Percentiles rank a stretch among this genome's conserved stretches.
phyloP scores from a whole-genome alignment of 257 asterid species.

The Przewalskia tangutica region DNA sequence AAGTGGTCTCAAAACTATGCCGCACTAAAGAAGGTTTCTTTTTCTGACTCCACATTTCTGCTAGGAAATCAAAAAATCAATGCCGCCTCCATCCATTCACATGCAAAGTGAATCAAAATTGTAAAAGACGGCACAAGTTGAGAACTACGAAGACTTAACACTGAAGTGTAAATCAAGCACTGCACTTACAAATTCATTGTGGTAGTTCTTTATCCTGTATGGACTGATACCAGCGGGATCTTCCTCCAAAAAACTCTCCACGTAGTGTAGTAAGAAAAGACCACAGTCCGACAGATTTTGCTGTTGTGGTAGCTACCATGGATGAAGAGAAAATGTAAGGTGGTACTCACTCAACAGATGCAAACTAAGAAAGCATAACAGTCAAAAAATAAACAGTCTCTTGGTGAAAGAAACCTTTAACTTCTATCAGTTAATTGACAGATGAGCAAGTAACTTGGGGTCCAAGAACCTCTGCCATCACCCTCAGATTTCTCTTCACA shows the following conservation, averaged over 20 bases:
- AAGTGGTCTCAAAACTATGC: background rate
- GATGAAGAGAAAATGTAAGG: background rate
- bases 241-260: conserved; percentile 80
- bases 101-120: background rate
- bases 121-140: background rate
- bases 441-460: background rate
- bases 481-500: background rate
- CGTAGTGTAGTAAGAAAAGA: conserved; percentile 89
- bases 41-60: background rate
- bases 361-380: background rate
- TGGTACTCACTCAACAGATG: background rate
- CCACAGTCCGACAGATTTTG: conserved; percentile 86
- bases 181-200: conserved; percentile 59
- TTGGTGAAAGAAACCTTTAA: background rate
- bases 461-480: background rate
- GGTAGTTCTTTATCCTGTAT: conserved; percentile 47
- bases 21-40: background rate
- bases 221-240: conserved; percentile 56
- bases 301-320: conserved; percentile 88
- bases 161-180: conserved; percentile 5
- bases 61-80: background rate
- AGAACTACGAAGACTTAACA: background rate
- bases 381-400: background rate
- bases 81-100: background rate
- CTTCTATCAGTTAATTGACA: background rate